Conservation (phyloP, 2,329 filamentous ascomycete genomes). For the Xylaria polymorpha region DNA sequence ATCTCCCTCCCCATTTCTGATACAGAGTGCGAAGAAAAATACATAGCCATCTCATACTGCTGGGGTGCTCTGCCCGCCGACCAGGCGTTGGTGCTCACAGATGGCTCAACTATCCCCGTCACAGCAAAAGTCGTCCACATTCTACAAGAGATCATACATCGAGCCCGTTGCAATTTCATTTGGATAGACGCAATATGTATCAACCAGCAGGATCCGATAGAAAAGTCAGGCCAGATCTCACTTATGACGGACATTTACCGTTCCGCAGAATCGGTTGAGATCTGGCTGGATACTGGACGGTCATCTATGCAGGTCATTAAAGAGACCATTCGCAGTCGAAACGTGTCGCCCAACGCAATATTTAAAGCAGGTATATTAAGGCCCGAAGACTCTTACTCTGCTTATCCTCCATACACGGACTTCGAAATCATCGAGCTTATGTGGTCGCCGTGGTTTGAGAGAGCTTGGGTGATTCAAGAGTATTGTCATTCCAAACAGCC, state of each 20-base stretch:
- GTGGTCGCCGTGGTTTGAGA: slow-evolving; percentile 15
- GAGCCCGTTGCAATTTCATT: background rate
- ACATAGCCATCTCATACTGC: slow-evolving; percentile 9
- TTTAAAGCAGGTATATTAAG: background rate
- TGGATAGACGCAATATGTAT: slow-evolving; percentile 13
- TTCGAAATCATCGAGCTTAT: slow-evolving; percentile 7
- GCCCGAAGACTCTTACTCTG: background rate
- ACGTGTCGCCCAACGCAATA: background rate
- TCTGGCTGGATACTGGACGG: background rate
- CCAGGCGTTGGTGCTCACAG: background rate
- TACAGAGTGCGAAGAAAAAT: background rate
- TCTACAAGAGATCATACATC: background rate
- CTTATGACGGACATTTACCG: slow-evolving; percentile 1
- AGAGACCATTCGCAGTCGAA: background rate
- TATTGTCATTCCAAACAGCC: background rate
- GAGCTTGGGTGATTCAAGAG: slow-evolving; percentile 14
- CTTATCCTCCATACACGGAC: background rate
- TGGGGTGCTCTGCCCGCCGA: background rate
- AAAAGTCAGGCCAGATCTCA: slow-evolving; percentile 1
- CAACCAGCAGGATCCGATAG: slow-evolving; percentile 8
- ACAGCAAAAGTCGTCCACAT: background rate
- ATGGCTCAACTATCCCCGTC: slow-evolving; percentile 2
- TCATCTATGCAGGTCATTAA: background rate
- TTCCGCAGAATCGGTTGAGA: slow-evolving; percentile 10
- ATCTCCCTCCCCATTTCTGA: background rate